These are phyloP conservation scores for Wickerhamiella domercqiae DNA, from an alignment of 805 yeast genomes.

Conservation along the genomic window DNA sequence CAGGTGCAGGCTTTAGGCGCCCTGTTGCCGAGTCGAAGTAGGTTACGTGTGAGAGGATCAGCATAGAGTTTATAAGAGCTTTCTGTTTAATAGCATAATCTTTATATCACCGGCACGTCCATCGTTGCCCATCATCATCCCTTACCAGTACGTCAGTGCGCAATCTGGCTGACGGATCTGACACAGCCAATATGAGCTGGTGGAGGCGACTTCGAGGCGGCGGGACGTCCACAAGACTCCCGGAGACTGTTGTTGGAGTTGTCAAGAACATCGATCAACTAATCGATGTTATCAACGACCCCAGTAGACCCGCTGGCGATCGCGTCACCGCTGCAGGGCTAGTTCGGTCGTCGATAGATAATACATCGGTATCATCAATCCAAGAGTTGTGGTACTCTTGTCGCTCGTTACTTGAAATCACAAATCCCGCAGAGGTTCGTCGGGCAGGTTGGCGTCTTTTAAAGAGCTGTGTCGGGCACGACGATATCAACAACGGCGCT, in stretches of 20 bases:
- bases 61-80: too few species aligned
- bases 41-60: too few species aligned
- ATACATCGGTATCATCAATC: slow-evolving; percentile 39
- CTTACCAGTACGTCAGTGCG: too few species aligned
- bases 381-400: slow-evolving; percentile 68
- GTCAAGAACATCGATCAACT: slow-evolving; percentile 21
- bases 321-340: slow-evolving; percentile 34
- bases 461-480: slow-evolving; percentile 38
- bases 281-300: slow-evolving; percentile 16
- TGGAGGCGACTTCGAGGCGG: slow-evolving; percentile 1
- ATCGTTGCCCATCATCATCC: too few species aligned
- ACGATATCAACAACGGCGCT: slow-evolving; percentile 35
- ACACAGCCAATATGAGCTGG: neutral
- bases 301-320: slow-evolving; percentile 18
- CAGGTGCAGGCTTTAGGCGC: too few species aligned
- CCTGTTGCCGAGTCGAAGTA: too few species aligned
- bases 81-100: too few species aligned
- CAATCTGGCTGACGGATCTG: too few species aligned
- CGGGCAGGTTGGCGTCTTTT: slow-evolving; percentile 39
- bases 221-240: neutral
- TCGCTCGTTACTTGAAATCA: slow-evolving; percentile 33
- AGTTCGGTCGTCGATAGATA: slow-evolving; percentile 36
- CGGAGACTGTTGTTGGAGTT: slow-evolving; percentile 22
- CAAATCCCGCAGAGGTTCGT: slow-evolving; percentile 26
- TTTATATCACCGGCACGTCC: too few species aligned